Base-by-base conservation (phyloP, 441 rosid genomes). In the Pelargonium citronellum region DNA sequence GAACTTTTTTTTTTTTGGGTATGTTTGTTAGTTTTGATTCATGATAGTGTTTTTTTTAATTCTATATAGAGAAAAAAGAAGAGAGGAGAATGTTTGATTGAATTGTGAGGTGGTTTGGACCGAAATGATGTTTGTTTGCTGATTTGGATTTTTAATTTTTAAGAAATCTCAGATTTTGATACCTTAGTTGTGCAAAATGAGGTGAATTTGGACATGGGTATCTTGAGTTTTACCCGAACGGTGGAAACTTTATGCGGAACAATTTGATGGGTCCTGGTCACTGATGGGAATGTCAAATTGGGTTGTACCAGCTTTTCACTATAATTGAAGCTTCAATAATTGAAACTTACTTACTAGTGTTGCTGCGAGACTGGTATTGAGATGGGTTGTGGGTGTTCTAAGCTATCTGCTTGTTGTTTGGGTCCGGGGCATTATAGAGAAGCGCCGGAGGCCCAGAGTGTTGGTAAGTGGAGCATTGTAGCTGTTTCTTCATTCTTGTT, bases 371-470 rank as follows among this genome's bases (percentile, higher is more conserved):
- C 68, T 76, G 30, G 68, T 30, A 66, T 69, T 75, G 81, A 69
- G 75, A 86, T 86, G 89, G 89, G 89, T 49, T 86, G 87, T 55
- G 71, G 73, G 70, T 83, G 85, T 72, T 86, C 89, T 3, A 86
- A 81, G 80, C 79, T 86, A 46, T 69, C 77, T 0, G 49, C 61
- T 17, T 84, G 87, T 61, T 85, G 84, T 73, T 78, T 77, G 82
- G 81, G 72, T 74, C 71, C 81, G 2, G 83, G 76, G 67, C 57
- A 69, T 41, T 68, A 72, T 39, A 77, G 73, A 72, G 72, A 82
- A 4, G 74, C 55, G 34, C 82, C 86, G 0, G 85, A 73, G 72
- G 72, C 68, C 69, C 75, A 66, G 9, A 73, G 76, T 63, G 78
- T 76, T 24, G 87, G 89, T 86, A 77, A 73, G 85, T 72, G 73